These are phyloP conservation scores for Rostrohypoxylon terebratum DNA, from an alignment of 495 filamentous ascomycete genomes.

Conservation along the genomic window DNA sequence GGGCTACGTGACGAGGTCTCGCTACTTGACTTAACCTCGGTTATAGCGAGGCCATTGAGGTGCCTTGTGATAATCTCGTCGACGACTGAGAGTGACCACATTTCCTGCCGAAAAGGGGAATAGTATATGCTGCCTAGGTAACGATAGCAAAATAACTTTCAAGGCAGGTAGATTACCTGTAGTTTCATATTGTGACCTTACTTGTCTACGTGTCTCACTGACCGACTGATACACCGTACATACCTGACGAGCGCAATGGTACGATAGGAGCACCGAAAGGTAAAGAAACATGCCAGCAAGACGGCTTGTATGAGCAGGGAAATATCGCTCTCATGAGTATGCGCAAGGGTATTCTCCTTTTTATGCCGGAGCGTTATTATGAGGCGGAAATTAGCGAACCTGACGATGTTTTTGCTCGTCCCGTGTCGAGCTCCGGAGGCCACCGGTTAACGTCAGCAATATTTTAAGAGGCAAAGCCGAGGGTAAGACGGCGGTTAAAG, in stretches of 20 bases:
- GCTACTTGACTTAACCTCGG: neutral
- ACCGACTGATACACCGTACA: conserved; percentile 5
- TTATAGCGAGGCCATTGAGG: neutral
- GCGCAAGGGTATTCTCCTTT: neutral
- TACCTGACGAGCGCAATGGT: neutral
- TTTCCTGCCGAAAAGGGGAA: neutral
- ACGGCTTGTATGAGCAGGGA: neutral
- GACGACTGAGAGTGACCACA: neutral
- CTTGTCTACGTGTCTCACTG: neutral
- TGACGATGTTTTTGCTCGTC: neutral
- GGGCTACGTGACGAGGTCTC: neutral
- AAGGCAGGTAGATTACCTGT: neutral
- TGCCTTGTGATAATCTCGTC: neutral
- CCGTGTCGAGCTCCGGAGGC: neutral
- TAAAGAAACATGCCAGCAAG: neutral
- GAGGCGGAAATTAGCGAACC: conserved; percentile 5
- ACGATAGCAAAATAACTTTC: neutral
- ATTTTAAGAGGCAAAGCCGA: conserved; percentile 9
- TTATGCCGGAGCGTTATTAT: conserved; percentile 3
- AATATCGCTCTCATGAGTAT: neutral
- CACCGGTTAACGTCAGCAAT: neutral
- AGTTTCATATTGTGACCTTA: neutral
- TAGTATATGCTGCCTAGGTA: neutral
- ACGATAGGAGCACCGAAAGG: neutral
- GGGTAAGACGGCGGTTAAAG: conserved; percentile 17